Percentiles rank a stretch among this genome's conserved stretches.
These are phyloP conservation scores for Pisolithus orientalis DNA, from an alignment of 768 basidiomycete genomes.

Conservation along the genomic window DNA sequence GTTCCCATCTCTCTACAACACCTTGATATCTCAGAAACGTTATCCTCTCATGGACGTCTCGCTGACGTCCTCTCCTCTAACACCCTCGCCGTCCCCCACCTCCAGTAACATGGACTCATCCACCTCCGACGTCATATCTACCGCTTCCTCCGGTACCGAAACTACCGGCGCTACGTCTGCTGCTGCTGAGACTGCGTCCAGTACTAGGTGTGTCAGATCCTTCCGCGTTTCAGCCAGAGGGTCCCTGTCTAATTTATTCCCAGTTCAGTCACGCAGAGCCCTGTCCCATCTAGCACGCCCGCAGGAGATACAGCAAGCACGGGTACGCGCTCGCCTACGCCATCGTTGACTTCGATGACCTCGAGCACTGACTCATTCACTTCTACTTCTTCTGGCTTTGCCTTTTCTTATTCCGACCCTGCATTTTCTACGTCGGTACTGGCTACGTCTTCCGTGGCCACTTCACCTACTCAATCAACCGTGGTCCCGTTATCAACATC, in stretches of 20 bases:
- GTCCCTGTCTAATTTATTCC: slow-evolving; percentile 2
- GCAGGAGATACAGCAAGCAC: background rate
- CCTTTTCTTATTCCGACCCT: background rate
- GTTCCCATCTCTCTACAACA: slow-evolving; percentile 14
- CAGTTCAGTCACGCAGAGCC: background rate
- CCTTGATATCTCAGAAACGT: slow-evolving; percentile 6
- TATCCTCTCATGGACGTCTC: slow-evolving; percentile 2
- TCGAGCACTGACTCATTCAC: background rate
- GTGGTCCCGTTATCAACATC: background rate
- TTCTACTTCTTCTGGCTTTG: background rate
- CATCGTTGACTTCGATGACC: background rate
- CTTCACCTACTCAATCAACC: background rate
- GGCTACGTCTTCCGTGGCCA: background rate
- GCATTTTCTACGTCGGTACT: background rate
- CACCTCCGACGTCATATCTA: background rate
- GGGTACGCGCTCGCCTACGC: slow-evolving; percentile 1
- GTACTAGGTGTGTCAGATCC: slow-evolving; percentile 7
- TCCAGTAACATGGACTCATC: background rate
- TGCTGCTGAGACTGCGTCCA: background rate
- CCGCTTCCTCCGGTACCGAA: background rate
- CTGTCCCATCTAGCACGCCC: background rate
- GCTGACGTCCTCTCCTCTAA: background rate
- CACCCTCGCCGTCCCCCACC: background rate
- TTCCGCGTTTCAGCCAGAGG: background rate
- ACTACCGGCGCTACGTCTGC: background rate